These are phyloP conservation scores for Barbarea vulgaris DNA, from an alignment of 345 rosid genomes.

Conservation along the genomic window DNA sequence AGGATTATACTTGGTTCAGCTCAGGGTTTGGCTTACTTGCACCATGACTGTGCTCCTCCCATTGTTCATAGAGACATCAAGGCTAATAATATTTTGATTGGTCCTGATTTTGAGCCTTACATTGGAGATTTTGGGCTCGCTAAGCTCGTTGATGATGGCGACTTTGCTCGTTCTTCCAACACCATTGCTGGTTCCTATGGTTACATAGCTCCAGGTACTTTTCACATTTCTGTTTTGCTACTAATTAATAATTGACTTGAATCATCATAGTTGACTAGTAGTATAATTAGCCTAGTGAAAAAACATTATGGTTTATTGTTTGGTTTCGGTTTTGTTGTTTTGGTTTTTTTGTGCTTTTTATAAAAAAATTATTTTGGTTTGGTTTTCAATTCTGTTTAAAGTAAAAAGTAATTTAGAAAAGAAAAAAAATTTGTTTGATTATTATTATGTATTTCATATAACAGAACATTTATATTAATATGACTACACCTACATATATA, in stretches of 20 bases:
- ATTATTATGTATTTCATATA: too few species aligned
- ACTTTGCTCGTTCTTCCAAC: constrained; percentile 77
- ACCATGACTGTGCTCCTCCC: constrained; percentile 89
- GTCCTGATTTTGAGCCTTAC: constrained; percentile 77
- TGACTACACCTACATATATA: too few species aligned
- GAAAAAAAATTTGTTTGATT: too few species aligned
- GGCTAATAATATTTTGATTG: constrained; percentile 91
- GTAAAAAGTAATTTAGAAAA: neutral
- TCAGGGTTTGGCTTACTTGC: constrained; percentile 90
- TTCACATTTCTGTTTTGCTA: neutral
- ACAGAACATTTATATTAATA: too few species aligned
- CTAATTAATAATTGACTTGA: neutral
- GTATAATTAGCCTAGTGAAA: neutral
- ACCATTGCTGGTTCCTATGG: constrained; percentile 96
- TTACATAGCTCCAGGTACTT: constrained; percentile 92
- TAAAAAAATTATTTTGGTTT: neutral
- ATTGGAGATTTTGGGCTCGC: constrained; percentile 94
- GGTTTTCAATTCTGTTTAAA: too few species aligned
- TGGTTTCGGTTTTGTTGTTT: neutral
- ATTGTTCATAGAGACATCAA: constrained; percentile 93
- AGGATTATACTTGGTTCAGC: constrained; percentile 75
- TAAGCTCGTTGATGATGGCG: constrained; percentile 76
- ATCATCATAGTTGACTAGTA: neutral
- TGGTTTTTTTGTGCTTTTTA: neutral
- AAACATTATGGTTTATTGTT: neutral